A percentile compares a stretch with the other conserved stretches of the same genome.
phyloP scores from a whole-genome alignment of 805 yeast species.

The Grigorovia transvaalensis region DNA sequence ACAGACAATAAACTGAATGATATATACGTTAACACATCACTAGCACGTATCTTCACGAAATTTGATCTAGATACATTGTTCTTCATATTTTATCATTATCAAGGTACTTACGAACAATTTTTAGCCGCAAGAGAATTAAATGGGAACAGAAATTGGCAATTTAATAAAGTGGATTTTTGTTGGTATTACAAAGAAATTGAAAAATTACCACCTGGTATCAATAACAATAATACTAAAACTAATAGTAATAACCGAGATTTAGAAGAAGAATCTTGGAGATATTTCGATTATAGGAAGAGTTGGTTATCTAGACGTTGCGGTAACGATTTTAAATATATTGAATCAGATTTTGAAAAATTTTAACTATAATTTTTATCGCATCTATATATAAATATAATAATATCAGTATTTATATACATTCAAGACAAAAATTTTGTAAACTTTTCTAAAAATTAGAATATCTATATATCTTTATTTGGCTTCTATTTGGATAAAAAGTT shows the following conservation, averaged over 20 bases:
- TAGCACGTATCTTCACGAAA: constrained; percentile 55
- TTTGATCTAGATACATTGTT: constrained; percentile 82
- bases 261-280: constrained; percentile 48
- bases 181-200: constrained; percentile 53
- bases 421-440: too few relatives aligned
- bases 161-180: constrained; percentile 30
- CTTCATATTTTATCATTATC: constrained; percentile 79
- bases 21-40: constrained; percentile 27
- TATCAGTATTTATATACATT: neutral
- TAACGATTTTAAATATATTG: constrained; percentile 25
- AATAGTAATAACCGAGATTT: constrained; percentile 38
- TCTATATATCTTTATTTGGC: too few relatives aligned
- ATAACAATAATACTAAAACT: constrained; percentile 17
- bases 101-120: constrained; percentile 60
- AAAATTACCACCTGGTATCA: constrained; percentile 63
- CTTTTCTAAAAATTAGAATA: too few relatives aligned
- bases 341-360: constrained; percentile 41
- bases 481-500: too few relatives aligned
- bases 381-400: neutral
- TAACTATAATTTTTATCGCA: neutral
- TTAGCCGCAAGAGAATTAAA: constrained; percentile 73
- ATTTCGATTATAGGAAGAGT: constrained; percentile 71
- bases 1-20: constrained; percentile 9
- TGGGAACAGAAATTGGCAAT: constrained; percentile 70
- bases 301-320: constrained; percentile 49